Evolutionary conservation across 2,329 filamentous ascomycete species (phyloP).

Genomic region (Neonectria sp.): DNA sequence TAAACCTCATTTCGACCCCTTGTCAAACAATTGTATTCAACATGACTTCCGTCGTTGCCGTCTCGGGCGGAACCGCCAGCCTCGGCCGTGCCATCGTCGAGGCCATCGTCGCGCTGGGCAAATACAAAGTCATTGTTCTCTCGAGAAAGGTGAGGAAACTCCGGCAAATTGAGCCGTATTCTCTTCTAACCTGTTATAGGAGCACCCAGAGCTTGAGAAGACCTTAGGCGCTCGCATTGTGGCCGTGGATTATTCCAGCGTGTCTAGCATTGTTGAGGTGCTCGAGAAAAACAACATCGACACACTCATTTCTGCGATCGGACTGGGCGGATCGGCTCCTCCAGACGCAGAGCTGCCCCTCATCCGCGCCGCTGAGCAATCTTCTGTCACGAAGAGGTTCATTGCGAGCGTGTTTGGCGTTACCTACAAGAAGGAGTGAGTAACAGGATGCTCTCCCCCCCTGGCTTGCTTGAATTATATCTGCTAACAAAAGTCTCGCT

Average conservation of each 20-base stretch:
- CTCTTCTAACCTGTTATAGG: constrained; percentile 18
- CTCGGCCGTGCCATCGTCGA: constrained; percentile 64
- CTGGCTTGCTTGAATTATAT: background rate
- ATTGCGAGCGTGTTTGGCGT: constrained; percentile 20
- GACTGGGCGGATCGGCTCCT: constrained; percentile 48
- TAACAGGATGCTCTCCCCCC: background rate
- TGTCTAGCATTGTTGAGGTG: constrained; percentile 37
- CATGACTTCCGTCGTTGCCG: constrained; percentile 50
- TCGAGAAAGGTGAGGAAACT: constrained; percentile 54
- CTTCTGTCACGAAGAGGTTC: constrained; percentile 17
- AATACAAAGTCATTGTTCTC: constrained; percentile 58
- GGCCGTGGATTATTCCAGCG: constrained; percentile 48
- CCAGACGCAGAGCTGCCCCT: constrained; percentile 55
- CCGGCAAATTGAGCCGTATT: background rate
- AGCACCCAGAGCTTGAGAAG: constrained; percentile 35
- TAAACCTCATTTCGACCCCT: background rate
- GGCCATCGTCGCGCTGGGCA: constrained; percentile 51
- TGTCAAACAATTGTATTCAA: background rate
- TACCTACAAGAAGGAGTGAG: constrained; percentile 19
- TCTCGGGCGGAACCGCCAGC: constrained; percentile 63
- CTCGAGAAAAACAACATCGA: constrained; percentile 57
- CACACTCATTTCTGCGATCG: constrained; percentile 61
- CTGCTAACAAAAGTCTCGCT: background rate
- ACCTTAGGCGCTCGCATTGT: constrained; percentile 46
- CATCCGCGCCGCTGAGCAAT: constrained; percentile 58